Evolutionary conservation across 202 grass and related monocot species (phyloP), one percentile per base, ranked within the genome.

Genomic region (Panicum hallii): DNA sequence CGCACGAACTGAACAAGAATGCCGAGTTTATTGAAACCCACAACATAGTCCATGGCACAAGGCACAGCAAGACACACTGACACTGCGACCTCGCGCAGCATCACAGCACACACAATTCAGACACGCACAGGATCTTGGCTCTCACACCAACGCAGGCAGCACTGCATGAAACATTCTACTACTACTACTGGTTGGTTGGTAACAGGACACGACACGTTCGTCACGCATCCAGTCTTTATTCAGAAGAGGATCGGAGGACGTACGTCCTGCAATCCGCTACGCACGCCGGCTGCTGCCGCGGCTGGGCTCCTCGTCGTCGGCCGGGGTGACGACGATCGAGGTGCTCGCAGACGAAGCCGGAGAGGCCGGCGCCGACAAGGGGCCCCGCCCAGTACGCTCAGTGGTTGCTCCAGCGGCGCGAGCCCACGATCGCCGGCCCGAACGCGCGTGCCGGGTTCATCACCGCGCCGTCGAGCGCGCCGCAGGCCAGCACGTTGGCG

Each of bases 401-500:
- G 70, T 94, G 90, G 79, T 81, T 83, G 11, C 23, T 17, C 92
- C 89, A 94, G 67, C 90, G 74, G 41, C 87, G 85, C 56, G 82
- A 90, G 0, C 90, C 87, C 7, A 90, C 82, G 26, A 92, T 30
- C 14, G 87, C 87, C 46, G 88, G 85, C 15, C 85, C 85, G 55
- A 90, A 95, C 36, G 48, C 90, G 88, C 2, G 85, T 87, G 23
- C 85, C 92, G 58, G 26, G 26, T 26, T 26, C 26, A 26, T 26
- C 26, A 26, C 26, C 26, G 26, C 26, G 26, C 26, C 26, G 26
- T 26, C 26, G 48, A 92, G 88, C 2, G 85, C 90, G 23, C 85
- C 92, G 58, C 92, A 90, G 9, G 90, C 85, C 47, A 92, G 90
- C 78, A 94, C 87, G 90, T 95, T 95, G 43, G 93, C 85, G 42